These are phyloP conservation scores for Metarhizium sp. DNA, from an alignment of 2,329 filamentous ascomycete species.

Conservation along the genomic window DNA sequence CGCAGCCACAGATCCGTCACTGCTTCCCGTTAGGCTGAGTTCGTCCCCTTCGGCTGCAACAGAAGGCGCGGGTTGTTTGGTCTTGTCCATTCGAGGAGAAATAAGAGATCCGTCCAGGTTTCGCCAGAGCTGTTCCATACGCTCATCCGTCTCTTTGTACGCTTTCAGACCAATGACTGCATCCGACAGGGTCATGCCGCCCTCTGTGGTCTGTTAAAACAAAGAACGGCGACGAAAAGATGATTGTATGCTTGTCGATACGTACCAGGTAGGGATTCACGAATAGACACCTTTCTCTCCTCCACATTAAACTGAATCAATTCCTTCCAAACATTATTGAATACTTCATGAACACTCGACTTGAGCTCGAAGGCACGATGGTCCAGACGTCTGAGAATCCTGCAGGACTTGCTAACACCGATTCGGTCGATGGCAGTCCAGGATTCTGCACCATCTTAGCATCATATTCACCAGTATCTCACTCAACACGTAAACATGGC, in stretches of 20 bases:
- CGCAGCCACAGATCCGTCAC: conserved; percentile 36
- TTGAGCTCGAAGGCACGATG: conserved; percentile 57
- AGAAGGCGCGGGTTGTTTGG: conserved; percentile 22
- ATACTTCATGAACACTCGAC: conserved; percentile 53
- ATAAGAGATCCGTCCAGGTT: conserved; percentile 54
- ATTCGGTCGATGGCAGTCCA: conserved; percentile 50
- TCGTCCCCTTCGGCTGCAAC: conserved; percentile 33
- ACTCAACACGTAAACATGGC: not conserved
- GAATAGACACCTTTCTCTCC: conserved; percentile 46
- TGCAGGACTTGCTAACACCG: conserved; percentile 50
- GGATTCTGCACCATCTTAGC: conserved; percentile 32
- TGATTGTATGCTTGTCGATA: not conserved
- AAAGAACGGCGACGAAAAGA: not conserved
- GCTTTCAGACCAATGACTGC: conserved; percentile 46
- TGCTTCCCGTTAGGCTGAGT: conserved; percentile 31
- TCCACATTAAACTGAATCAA: conserved; percentile 55
- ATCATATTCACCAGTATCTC: not conserved
- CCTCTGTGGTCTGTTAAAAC: conserved; percentile 26
- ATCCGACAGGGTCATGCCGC: conserved; percentile 42
- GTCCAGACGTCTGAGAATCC: conserved; percentile 56
- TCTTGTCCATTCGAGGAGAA: conserved; percentile 44
- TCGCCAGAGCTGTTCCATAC: conserved; percentile 52
- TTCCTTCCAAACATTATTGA: conserved; percentile 62
- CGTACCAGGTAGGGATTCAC: conserved; percentile 40
- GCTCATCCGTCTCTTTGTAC: conserved; percentile 52